Evolutionary conservation across 2,329 filamentous ascomycete species (phyloP).

Genomic region (Fusarium pilosicola): DNA sequence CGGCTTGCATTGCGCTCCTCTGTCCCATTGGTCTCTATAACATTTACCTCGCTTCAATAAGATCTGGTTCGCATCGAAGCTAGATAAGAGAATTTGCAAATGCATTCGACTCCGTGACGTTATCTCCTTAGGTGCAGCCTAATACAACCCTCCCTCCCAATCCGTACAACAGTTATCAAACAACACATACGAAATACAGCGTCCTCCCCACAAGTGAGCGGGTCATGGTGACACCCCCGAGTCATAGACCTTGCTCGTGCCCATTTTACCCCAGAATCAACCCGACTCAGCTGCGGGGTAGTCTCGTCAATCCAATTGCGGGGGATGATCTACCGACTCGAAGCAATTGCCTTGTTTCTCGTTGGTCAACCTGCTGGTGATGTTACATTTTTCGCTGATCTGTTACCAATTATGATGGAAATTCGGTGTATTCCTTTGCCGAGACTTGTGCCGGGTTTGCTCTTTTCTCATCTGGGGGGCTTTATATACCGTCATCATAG

Average conservation of each 20-base stretch:
- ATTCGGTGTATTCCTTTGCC: slow-evolving; percentile 3
- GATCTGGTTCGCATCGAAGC: background rate
- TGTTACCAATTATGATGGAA: background rate
- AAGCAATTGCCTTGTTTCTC: background rate
- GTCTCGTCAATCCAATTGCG: background rate
- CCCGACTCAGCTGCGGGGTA: background rate
- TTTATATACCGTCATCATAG: background rate
- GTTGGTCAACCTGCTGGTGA: background rate
- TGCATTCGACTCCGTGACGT: background rate
- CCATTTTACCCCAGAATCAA: slow-evolving; percentile 1
- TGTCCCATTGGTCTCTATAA: background rate
- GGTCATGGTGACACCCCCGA: background rate
- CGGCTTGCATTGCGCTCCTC: background rate
- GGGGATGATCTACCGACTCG: background rate
- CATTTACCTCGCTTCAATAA: background rate
- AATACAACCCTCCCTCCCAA: background rate
- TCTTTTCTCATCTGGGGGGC: background rate
- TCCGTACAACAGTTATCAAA: background rate
- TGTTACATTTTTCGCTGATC: slow-evolving; percentile 4
- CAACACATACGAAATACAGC: background rate
- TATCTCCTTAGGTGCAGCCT: background rate
- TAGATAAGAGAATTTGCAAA: background rate
- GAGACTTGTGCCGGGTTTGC: background rate
- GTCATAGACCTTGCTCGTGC: background rate
- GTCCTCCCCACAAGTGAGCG: background rate